Evolutionary conservation across 2,329 filamentous ascomycete species (phyloP).

Genomic region (Sporothrix pallida): DNA sequence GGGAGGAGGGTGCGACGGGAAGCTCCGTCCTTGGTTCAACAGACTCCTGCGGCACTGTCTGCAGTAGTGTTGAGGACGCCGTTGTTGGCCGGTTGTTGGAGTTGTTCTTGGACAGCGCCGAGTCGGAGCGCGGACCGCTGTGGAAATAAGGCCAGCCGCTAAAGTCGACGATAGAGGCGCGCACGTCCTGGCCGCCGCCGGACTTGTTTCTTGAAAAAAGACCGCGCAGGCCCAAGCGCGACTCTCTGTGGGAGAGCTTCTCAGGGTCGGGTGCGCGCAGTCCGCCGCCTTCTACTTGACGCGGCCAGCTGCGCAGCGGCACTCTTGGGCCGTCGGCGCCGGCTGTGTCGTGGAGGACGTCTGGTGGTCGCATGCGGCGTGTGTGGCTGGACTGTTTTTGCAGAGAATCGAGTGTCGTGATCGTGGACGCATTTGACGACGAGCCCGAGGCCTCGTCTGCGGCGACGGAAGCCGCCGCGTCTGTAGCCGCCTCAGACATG

Average conservation of each 20-base stretch:
- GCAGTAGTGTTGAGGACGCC: no score
- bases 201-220: slow-evolving; percentile 50
- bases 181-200: slow-evolving; percentile 44
- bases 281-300: background rate
- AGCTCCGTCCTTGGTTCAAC: background rate
- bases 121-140: slow-evolving; percentile 47
- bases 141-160: slow-evolving; percentile 52
- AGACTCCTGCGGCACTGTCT: background rate
- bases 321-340: slow-evolving; percentile 48
- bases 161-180: slow-evolving; percentile 55
- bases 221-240: slow-evolving; percentile 57
- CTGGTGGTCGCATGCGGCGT: slow-evolving; percentile 50
- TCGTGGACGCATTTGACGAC: background rate
- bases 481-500: slow-evolving; percentile 28
- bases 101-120: slow-evolving; percentile 41
- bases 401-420: slow-evolving; percentile 29
- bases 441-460: background rate
- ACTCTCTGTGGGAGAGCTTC: slow-evolving; percentile 56
- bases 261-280: slow-evolving; percentile 39
- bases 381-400: slow-evolving; percentile 43
- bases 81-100: no score
- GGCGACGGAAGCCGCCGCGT: background rate
- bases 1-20: slow-evolving; percentile 17
- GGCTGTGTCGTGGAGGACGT: slow-evolving; percentile 42
- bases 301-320: slow-evolving; percentile 47